A percentile compares a stretch with the other conserved stretches of the same genome.
Conservation (phyloP, 805 yeast species). For the Candida parachauliodes region DNA sequence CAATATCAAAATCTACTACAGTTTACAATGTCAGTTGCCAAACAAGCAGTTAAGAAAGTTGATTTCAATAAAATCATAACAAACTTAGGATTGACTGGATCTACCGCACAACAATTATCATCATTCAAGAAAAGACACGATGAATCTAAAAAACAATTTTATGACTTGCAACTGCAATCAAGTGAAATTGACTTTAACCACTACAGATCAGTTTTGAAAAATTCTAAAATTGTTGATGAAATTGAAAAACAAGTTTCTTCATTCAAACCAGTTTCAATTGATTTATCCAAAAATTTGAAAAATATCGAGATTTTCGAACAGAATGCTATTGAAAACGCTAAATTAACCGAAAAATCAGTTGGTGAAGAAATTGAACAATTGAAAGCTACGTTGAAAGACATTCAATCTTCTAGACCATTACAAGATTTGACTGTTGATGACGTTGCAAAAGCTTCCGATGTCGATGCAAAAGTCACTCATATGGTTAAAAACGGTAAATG, state of each 20-base stretch:
- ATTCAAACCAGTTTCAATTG: constrained; percentile 82
- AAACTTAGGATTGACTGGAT: constrained; percentile 87
- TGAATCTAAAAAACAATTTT: constrained; percentile 85
- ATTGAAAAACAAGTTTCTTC: constrained; percentile 70
- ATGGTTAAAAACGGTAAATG: constrained; percentile 96
- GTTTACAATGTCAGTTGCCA: constrained; percentile 37
- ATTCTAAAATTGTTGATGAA: constrained; percentile 73
- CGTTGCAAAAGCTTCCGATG: constrained; percentile 92
- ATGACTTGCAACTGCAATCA: constrained; percentile 68
- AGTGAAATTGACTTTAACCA: constrained; percentile 75
- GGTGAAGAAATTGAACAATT: constrained; percentile 80
- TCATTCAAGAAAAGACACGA: constrained; percentile 98
- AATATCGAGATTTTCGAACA: constrained; percentile 91
- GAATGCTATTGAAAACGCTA: constrained; percentile 93
- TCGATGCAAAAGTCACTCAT: constrained; percentile 91
- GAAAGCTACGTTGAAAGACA: constrained; percentile 85
- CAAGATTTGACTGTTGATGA: constrained; percentile 96
- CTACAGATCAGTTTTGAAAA: constrained; percentile 79
- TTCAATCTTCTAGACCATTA: constrained; percentile 95
- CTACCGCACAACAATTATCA: constrained; percentile 82
- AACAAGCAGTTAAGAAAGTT: constrained; percentile 75
- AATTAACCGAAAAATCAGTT: constrained; percentile 87
- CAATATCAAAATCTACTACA: not conserved
- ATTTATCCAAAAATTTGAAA: constrained; percentile 84
- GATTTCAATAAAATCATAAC: constrained; percentile 93